Percentiles rank a stretch among this genome's conserved stretches.
These are phyloP conservation scores for Dissophora ornata DNA, from an alignment of 192 early-diverging fungal species.

Conservation along the genomic window DNA sequence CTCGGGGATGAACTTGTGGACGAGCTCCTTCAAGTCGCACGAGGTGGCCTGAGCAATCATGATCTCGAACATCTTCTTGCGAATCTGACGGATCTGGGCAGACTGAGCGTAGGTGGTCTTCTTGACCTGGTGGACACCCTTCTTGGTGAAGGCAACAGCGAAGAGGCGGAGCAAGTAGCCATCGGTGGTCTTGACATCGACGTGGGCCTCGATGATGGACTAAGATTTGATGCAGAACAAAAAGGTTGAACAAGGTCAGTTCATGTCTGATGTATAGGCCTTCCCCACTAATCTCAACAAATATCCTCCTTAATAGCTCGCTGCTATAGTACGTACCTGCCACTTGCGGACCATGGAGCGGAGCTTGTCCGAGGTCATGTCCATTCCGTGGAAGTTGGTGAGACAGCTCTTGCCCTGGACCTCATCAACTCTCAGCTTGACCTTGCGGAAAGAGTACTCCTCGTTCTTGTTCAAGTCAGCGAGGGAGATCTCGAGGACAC, in stretches of 20 bases:
- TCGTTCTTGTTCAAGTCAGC: constrained; percentile 94
- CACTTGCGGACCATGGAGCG: constrained; percentile 99
- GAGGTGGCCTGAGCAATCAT: constrained; percentile 85
- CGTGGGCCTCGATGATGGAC: constrained; percentile 96
- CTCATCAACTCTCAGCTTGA: constrained; percentile 97
- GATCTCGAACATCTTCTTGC: constrained; percentile 99
- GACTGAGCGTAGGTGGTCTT: constrained; percentile 98
- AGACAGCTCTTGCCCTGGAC: constrained; percentile 98
- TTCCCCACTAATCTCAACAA: too few species aligned
- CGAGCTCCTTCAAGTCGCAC: constrained; percentile 95
- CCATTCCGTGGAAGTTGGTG: constrained; percentile 99
- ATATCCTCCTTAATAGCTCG: too few species aligned
- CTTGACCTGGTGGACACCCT: constrained; percentile 92
- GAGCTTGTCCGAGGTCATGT: constrained; percentile 99
- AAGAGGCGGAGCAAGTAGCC: constrained; percentile 99
- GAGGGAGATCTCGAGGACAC: constrained; percentile 96
- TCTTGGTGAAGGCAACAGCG: constrained; percentile 96
- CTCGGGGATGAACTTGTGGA: constrained; percentile 97
- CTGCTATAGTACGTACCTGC: constrained; percentile 82
- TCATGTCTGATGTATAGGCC: too few species aligned
- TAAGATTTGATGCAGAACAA: too few species aligned
- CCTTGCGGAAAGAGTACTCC: constrained; percentile 96
- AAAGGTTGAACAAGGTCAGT: too few species aligned
- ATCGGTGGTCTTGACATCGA: constrained; percentile 99
- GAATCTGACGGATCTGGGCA: constrained; percentile 97